These are phyloP conservation scores for Chlorencoelia australis DNA, from an alignment of 2,329 filamentous ascomycete genomes.

Conservation along the genomic window DNA sequence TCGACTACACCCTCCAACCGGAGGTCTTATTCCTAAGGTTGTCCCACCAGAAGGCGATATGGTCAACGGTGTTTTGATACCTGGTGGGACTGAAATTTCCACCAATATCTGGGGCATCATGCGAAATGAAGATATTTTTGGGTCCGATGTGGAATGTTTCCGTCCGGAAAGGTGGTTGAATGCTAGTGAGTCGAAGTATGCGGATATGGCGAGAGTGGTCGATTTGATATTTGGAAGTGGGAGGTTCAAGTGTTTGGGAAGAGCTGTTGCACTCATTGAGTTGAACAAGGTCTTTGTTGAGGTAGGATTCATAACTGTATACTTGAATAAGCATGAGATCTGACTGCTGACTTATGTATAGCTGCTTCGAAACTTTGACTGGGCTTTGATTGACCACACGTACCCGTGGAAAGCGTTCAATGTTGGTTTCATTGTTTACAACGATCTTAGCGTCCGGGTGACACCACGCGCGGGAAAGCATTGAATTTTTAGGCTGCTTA, in stretches of 20 bases:
- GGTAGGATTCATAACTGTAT: conserved; percentile 25
- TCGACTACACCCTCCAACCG: conserved; percentile 36
- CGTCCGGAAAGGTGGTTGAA: conserved; percentile 41
- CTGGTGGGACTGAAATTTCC: conserved; percentile 10
- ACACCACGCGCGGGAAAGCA: too few relatives aligned
- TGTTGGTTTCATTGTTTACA: conserved; percentile 5
- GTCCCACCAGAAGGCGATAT: conserved; percentile 12
- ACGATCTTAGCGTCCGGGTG: conserved; percentile 6
- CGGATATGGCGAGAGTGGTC: conserved; percentile 29
- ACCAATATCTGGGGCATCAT: conserved; percentile 28
- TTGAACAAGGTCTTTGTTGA: conserved; percentile 38
- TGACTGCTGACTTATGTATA: too few relatives aligned
- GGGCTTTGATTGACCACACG: conserved; percentile 3
- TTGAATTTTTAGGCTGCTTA: too few relatives aligned
- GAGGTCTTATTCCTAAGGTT: conserved; percentile 17
- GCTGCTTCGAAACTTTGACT: conserved; percentile 7
- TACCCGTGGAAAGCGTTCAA: conserved; percentile 3
- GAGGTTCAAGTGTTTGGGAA: conserved; percentile 35
- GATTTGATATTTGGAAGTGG: conserved; percentile 34
- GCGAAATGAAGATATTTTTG: conserved; percentile 28
- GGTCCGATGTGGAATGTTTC: conserved; percentile 31
- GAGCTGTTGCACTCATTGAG: conserved; percentile 38
- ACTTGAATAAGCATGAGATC: not conserved
- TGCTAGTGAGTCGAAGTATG: conserved; percentile 22
- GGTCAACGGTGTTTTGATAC: conserved; percentile 12